phyloP scores from a whole-genome alignment of 1,139 yeast species.

The Saccharomyces hybrid region DNA sequence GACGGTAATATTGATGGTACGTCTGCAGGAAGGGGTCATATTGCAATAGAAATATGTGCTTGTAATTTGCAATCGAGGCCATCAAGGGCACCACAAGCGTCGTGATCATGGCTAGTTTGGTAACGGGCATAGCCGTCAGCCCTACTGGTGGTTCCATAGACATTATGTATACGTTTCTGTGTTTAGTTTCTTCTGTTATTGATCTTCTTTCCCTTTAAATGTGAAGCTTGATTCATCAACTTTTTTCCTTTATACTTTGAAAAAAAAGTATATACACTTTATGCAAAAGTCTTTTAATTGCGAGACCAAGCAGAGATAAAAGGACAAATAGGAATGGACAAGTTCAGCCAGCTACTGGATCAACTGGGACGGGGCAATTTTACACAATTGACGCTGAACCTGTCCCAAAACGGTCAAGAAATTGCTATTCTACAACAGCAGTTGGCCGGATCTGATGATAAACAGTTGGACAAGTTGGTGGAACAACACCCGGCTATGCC shows the following conservation, averaged over 20 bases:
- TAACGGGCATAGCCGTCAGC: conserved; percentile 23
- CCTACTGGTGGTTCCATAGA: conserved; percentile 29
- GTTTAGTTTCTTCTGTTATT: not conserved
- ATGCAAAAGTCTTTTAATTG: not conserved
- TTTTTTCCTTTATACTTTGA: not conserved
- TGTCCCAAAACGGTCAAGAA: conserved; percentile 20
- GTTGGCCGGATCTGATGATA: conserved; percentile 14
- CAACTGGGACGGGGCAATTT: not conserved
- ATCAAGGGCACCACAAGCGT: conserved; percentile 23
- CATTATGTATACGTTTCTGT: conserved; percentile 12
- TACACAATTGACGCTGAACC: not conserved
- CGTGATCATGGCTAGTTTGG: conserved; percentile 24
- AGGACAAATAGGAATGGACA: not conserved
- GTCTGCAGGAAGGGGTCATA: conserved; percentile 28
- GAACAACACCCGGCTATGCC: conserved; percentile 10
- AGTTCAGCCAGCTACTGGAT: not conserved
- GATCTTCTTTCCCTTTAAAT: not conserved
- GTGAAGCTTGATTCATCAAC: not conserved
- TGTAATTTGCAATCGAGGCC: conserved; percentile 25
- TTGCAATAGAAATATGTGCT: conserved; percentile 24
- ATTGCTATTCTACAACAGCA: conserved; percentile 25
- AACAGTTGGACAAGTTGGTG: conserved; percentile 17
- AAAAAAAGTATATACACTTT: not conserved
- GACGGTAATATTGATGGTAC: conserved; percentile 27
- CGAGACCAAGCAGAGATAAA: not conserved